Percentiles rank a stretch among this genome's conserved stretches.
Evolutionary conservation across 305 asterid species (phyloP).

Genomic region (Fraxinus ornus): DNA sequence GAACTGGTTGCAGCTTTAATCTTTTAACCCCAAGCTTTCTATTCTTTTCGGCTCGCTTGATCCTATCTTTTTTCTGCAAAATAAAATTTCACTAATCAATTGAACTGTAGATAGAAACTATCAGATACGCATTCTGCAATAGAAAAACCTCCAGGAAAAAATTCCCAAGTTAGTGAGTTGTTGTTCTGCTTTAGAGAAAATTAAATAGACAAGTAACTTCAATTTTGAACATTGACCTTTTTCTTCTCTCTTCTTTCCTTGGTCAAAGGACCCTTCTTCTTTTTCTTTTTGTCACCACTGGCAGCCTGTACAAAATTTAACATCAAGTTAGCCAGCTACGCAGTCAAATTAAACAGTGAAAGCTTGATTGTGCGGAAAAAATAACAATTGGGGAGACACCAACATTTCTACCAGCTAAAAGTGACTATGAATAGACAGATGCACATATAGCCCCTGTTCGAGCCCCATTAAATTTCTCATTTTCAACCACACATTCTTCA

Average conservation of each 20-base stretch:
- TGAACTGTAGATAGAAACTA: slow-evolving; percentile 13
- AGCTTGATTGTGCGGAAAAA: slow-evolving; percentile 11
- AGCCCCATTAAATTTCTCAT: too few species aligned
- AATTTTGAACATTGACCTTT: slow-evolving; percentile 45
- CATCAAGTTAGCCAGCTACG: slow-evolving; percentile 19
- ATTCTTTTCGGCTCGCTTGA: slow-evolving; percentile 77
- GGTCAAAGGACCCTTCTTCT: slow-evolving; percentile 56
- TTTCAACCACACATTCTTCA: too few species aligned
- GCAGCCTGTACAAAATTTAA: slow-evolving; percentile 46
- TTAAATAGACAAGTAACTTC: not conserved
- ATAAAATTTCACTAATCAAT: slow-evolving; percentile 15
- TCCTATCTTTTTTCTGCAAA: slow-evolving; percentile 63
- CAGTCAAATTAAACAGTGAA: not conserved
- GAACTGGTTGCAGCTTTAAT: slow-evolving; percentile 64
- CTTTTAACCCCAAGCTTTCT: slow-evolving; percentile 73
- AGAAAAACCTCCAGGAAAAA: not conserved
- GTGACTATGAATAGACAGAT: slow-evolving; percentile 1
- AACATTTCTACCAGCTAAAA: not conserved
- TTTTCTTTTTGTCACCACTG: slow-evolving; percentile 43
- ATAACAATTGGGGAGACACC: not conserved
- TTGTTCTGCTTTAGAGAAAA: not conserved
- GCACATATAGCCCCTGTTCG: not conserved
- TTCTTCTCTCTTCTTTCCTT: slow-evolving; percentile 64
- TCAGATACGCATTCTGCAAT: not conserved
- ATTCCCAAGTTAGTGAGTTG: not conserved